These are phyloP conservation scores for Pleurotus cornucopiae DNA, from an alignment of 768 basidiomycete species.

Conservation along the genomic window DNA sequence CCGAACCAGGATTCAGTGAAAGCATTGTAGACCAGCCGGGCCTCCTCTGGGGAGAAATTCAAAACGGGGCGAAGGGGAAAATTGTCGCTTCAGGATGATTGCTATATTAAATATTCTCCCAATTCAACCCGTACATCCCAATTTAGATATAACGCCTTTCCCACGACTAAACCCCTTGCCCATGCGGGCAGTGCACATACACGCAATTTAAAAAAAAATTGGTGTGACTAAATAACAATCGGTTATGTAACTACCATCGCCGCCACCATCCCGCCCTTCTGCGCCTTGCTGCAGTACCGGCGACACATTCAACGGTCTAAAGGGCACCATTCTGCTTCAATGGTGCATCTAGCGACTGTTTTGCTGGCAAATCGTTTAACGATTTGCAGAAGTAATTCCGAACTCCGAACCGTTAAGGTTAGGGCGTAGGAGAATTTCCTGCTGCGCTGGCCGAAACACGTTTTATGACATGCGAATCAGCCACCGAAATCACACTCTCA, in stretches of 20 bases:
- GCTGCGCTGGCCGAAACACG: conserved; percentile 9
- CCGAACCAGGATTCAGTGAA: conserved; percentile 75
- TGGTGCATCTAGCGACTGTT: neutral
- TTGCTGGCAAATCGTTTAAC: neutral
- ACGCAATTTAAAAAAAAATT: neutral
- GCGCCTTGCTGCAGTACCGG: neutral
- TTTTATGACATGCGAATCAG: conserved; percentile 4
- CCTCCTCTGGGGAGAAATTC: conserved; percentile 35
- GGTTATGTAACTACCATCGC: neutral
- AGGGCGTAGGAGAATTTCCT: neutral
- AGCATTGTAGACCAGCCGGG: conserved; percentile 58
- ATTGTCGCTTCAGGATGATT: conserved; percentile 8
- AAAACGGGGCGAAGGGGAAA: conserved; percentile 40
- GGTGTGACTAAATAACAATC: neutral
- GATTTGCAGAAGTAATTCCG: neutral
- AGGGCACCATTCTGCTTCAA: neutral
- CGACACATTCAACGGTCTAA: neutral
- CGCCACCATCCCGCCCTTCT: neutral
- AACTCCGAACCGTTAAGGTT: conserved; percentile 6
- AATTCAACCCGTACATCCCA: conserved; percentile 2
- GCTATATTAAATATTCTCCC: conserved; percentile 8
- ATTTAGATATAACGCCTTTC: conserved; percentile 3
- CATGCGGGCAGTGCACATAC: conserved; percentile 3
- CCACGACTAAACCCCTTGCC: conserved; percentile 3
- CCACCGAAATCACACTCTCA: neutral